Evolutionary conservation across 306 rosid species (phyloP).

Genomic region (Quercus cerris): DNA sequence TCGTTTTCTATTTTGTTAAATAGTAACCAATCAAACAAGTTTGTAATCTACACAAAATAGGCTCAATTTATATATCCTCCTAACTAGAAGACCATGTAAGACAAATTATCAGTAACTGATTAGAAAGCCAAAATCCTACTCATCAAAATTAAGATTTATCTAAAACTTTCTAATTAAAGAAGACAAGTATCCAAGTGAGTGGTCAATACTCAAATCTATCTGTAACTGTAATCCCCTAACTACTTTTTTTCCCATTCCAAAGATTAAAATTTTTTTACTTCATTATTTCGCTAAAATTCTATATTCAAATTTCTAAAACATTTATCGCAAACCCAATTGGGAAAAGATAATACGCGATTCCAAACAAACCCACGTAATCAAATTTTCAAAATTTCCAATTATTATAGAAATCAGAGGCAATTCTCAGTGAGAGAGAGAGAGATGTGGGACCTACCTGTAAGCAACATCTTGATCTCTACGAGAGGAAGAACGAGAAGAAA

Average conservation of each 20-base stretch:
- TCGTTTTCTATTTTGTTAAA: not conserved
- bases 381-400: not conserved
- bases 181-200: not conserved
- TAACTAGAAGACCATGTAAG: not conserved
- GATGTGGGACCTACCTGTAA: slow-evolving; percentile 86
- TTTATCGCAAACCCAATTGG: not conserved
- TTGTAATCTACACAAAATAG: not conserved
- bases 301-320: not conserved
- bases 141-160: not conserved
- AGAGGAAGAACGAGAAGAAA: slow-evolving; percentile 41
- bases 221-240: too few relatives aligned
- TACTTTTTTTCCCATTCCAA: not conserved
- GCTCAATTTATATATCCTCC: not conserved
- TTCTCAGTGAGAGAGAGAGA: slow-evolving; percentile 1
- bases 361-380: not conserved
- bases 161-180: not conserved
- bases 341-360: too few relatives aligned
- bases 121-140: not conserved
- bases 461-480: slow-evolving; percentile 54
- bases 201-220: not conserved
- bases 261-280: not conserved
- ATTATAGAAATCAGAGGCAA: not conserved
- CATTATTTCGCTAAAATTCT: not conserved
- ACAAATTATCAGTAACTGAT: not conserved
- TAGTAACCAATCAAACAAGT: not conserved